Conservation (phyloP, 306 rosid species). For the Senna tora region DNA sequence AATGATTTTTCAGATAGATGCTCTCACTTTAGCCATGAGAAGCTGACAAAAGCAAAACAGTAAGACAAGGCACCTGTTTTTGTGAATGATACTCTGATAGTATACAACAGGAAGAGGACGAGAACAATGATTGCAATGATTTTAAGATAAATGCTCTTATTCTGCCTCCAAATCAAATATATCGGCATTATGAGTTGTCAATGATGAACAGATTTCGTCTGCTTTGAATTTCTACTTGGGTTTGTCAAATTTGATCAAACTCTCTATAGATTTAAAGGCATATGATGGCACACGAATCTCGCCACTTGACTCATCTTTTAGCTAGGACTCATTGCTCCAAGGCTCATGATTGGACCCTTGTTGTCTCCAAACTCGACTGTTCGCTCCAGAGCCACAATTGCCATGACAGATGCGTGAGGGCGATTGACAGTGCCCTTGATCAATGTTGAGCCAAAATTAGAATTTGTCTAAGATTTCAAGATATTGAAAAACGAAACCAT, state of each 20-base stretch:
- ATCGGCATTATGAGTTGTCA: slow-evolving; percentile 47
- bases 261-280: slow-evolving; percentile 83
- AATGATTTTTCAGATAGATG: background rate
- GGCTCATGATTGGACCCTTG: slow-evolving; percentile 62
- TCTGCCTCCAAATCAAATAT: slow-evolving; percentile 73
- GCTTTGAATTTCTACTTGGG: slow-evolving; percentile 85
- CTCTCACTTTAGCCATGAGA: slow-evolving; percentile 1
- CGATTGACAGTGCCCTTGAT: slow-evolving; percentile 67
- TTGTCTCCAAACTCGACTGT: slow-evolving; percentile 61
- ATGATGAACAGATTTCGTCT: slow-evolving; percentile 64
- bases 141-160: slow-evolving; percentile 88
- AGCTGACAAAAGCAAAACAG: slow-evolving; percentile 28
- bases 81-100: slow-evolving; percentile 97
- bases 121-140: slow-evolving; percentile 84
- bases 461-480: slow-evolving; percentile 43
- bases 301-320: slow-evolving; percentile 80
- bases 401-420: slow-evolving; percentile 78
- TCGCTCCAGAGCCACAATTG: slow-evolving; percentile 78
- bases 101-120: slow-evolving; percentile 70
- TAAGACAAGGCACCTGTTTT: slow-evolving; percentile 80
- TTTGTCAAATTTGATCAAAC: slow-evolving; percentile 89
- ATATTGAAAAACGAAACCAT: slow-evolving; percentile 38
- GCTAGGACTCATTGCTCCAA: slow-evolving; percentile 53
- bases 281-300: slow-evolving; percentile 86
- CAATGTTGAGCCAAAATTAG: slow-evolving; percentile 31